phyloP scores from a whole-genome alignment of 2,329 filamentous ascomycete species.

The Clonostachys solani region DNA sequence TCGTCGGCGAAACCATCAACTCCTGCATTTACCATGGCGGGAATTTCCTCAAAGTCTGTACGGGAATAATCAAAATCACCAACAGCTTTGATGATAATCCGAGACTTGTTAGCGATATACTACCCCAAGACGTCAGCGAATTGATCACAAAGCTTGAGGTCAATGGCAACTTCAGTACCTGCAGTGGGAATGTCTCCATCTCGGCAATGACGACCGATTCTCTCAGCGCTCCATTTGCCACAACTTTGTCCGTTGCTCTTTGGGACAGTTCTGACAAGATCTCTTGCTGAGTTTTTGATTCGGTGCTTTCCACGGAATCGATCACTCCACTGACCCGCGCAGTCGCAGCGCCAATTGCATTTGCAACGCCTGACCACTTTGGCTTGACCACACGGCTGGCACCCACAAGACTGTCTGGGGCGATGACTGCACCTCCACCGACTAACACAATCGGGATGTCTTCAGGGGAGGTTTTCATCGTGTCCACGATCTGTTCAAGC shows the following conservation, averaged over 20 bases:
- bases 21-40: not conserved
- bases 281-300: conserved; percentile 27
- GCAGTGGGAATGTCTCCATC: conserved; percentile 50
- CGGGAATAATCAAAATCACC: conserved; percentile 45
- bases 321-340: conserved; percentile 52
- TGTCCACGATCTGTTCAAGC: conserved; percentile 53
- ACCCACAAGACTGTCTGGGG: conserved; percentile 48
- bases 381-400: conserved; percentile 54
- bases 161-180: conserved; percentile 8
- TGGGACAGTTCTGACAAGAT: conserved; percentile 29
- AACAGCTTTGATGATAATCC: conserved; percentile 54
- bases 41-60: not conserved
- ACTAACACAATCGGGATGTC: conserved; percentile 57
- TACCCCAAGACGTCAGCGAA: conserved; percentile 8
- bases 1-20: conserved; percentile 1
- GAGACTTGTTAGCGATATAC: conserved; percentile 48
- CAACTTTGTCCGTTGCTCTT: conserved; percentile 35
- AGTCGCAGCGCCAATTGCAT: conserved; percentile 61
- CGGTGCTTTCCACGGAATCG: conserved; percentile 45
- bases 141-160: too few relatives aligned
- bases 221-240: conserved; percentile 38
- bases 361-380: conserved; percentile 54
- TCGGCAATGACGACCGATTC: conserved; percentile 43
- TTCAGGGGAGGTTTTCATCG: conserved; percentile 57
- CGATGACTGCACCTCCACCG: conserved; percentile 57